Conservation (phyloP, 225 moss, liverwort and hornwort genomes). For the Neckera pumila region DNA sequence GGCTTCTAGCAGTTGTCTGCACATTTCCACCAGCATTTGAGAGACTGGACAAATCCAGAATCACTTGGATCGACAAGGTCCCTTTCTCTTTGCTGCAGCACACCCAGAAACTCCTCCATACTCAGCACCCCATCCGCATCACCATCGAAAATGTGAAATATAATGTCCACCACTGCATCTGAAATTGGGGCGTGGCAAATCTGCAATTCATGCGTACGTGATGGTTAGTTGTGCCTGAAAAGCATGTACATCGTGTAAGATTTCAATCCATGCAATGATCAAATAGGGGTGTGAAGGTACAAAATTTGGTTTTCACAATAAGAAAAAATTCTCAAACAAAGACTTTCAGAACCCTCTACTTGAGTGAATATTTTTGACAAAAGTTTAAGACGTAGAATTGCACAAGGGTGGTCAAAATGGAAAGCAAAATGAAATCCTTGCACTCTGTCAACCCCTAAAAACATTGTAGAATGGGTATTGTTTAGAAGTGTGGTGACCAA, state of each 20-base stretch:
- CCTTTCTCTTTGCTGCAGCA: conserved; percentile 54
- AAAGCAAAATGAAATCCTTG: not conserved
- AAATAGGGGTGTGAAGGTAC: not conserved
- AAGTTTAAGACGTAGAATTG: not conserved
- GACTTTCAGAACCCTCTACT: not conserved
- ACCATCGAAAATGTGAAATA: conserved; percentile 72
- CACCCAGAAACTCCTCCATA: conserved; percentile 67
- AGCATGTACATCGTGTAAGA: not conserved
- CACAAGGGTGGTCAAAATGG: not conserved
- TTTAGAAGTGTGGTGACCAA: not conserved
- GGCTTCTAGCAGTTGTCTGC: conserved; percentile 25
- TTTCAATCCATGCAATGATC: not conserved
- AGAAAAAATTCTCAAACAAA: not conserved
- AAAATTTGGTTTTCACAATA: not conserved
- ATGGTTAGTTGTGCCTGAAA: not conserved
- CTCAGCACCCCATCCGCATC: conserved; percentile 49
- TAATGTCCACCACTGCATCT: conserved; percentile 56
- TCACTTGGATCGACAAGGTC: conserved; percentile 57
- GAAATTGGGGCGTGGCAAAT: conserved; percentile 65
- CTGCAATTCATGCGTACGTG: conserved; percentile 15
- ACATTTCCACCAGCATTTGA: conserved; percentile 63
- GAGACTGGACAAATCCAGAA: conserved; percentile 38
- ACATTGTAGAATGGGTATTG: not conserved
- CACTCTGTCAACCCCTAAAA: not conserved
- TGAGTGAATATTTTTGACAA: not conserved